Base-by-base conservation (phyloP, 441 rosid genomes). In the Geranium incanum region DNA sequence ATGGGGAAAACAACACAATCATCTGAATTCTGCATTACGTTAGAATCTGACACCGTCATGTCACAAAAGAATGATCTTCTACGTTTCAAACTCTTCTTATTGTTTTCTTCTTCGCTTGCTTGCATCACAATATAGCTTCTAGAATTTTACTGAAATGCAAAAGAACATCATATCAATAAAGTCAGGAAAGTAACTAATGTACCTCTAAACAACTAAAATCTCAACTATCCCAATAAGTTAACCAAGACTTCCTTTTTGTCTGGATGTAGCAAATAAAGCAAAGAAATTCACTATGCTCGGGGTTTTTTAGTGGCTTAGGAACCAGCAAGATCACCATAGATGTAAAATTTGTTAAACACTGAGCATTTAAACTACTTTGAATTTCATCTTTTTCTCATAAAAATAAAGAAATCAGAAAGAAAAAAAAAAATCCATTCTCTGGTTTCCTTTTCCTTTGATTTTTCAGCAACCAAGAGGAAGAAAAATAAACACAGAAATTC, bases 21-120 rank as follows among this genome's bases (percentile, higher is more conserved):
- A 59, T 82, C 85, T 1, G 52, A 19, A 73, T 74, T 74, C 71
- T 80, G 90, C 1, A 81, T 67, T 28, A 77, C 70, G 4, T 80
- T 76, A 68, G 66, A 71, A 39, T 89, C 94, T 3, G 90, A 86
- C 78, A 83, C 72, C 36, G 90, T 86, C 96, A 90, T 90, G 23
- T 82, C 70, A 82, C 68, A 52, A 38, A 70, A 52, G 45, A 74
- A 77, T 70, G 85, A 77, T 76, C 88, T 81, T 19, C 79, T 71
- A 50, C 83, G 82, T 84, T 87, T 89, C 81, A 76, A 79, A 74
- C 68, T 81, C 80, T 76, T 83, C 78, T 66, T 77, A 76, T 78
- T 80, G 76, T 77, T 82, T 7, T 7, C 19, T 23, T 16, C 82
- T 68, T 81, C 84, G 71, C 71, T 81, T 5, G 83, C 83, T 84